These are phyloP conservation scores for Colletotrichum sp. DNA, from an alignment of 2,329 filamentous ascomycete species.

Conservation along the genomic window DNA sequence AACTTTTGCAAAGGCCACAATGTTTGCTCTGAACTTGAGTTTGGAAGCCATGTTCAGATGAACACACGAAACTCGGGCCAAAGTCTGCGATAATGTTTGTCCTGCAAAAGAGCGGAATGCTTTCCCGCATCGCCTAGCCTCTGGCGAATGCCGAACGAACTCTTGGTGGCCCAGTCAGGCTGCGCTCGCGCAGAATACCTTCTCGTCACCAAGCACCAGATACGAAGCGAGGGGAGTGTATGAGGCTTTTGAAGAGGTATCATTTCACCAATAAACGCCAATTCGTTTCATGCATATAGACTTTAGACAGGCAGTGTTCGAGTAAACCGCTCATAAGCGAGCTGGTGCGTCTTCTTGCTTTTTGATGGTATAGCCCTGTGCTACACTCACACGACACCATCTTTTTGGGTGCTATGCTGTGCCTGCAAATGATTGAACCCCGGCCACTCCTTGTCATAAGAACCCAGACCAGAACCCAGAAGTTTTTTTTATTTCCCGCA, in stretches of 20 bases:
- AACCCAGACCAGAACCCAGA: conserved; percentile 11
- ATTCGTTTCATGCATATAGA: not conserved
- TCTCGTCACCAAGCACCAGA: not conserved
- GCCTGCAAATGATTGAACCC: conserved; percentile 5
- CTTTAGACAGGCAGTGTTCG: not conserved
- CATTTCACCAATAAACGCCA: conserved; percentile 1
- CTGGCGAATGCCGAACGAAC: not conserved
- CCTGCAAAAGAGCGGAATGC: not conserved
- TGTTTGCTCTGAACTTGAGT: not conserved
- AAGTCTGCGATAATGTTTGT: not conserved
- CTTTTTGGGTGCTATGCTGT: not conserved
- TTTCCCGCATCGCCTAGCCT: not conserved
- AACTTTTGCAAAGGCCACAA: not conserved
- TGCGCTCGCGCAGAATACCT: not conserved
- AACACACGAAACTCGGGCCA: not conserved
- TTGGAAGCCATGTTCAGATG: not conserved
- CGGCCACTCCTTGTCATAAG: conserved; percentile 5
- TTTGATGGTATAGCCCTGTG: conserved; percentile 1
- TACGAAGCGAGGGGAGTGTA: not conserved
- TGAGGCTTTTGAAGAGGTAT: not conserved
- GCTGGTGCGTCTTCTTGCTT: conserved; percentile 4
- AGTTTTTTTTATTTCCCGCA: conserved; percentile 23
- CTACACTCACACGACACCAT: conserved; percentile 1
- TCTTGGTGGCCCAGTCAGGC: not conserved
- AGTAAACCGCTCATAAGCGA: conserved; percentile 1